phyloP scores from a whole-genome alignment of 78 protist species.

The Protostelium mycophagum region DNA sequence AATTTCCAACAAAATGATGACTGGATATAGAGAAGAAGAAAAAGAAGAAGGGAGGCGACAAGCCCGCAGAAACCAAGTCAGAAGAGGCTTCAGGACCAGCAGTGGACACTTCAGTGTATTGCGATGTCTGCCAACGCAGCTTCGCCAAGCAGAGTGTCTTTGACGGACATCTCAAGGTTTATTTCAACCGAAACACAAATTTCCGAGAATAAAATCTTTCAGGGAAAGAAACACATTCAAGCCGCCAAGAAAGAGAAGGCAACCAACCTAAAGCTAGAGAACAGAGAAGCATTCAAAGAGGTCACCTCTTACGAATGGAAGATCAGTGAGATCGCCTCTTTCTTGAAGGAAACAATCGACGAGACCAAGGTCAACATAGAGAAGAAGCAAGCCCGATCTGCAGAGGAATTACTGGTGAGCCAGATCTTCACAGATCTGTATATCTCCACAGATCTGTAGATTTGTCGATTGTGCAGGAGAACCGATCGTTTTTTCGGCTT shows the following conservation, averaged over 20 bases:
- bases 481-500: no score
- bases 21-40: background rate
- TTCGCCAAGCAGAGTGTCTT: constrained; percentile 67
- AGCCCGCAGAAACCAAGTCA: background rate
- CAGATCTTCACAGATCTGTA: background rate
- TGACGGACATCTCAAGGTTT: constrained; percentile 62
- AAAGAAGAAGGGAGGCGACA: background rate
- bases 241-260: background rate
- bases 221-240: background rate
- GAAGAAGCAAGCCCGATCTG: constrained; percentile 63
- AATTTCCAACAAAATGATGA: background rate
- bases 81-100: background rate
- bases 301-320: constrained; percentile 12
- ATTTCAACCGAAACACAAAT: no score
- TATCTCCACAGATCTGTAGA: constrained; percentile 1
- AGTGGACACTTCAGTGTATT: no score
- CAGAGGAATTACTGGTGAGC: constrained; percentile 27
- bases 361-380: constrained; percentile 46
- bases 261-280: constrained; percentile 3
- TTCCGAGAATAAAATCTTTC: background rate
- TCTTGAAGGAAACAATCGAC: constrained; percentile 28
- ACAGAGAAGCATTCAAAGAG: constrained; percentile 3
- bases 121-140: constrained; percentile 42
- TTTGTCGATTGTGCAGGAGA: background rate
- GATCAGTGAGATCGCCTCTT: constrained; percentile 17